Evolutionary conservation across 1,284 basidiomycete species (phyloP), one percentile per base, ranked within the genome.

Genomic region (Heterobasidion parviporum): DNA sequence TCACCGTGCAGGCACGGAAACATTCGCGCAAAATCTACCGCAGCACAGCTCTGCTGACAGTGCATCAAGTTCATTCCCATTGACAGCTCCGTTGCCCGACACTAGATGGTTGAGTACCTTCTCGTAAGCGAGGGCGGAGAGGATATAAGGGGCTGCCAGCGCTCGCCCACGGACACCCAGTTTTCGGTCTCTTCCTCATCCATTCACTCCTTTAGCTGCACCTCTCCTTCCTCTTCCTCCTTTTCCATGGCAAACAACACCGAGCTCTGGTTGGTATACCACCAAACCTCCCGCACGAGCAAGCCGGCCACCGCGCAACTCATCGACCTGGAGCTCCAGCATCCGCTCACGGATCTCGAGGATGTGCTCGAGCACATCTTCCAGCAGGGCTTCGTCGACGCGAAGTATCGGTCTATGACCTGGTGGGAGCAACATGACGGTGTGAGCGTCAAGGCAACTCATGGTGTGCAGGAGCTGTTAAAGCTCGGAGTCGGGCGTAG

Each of bases 311-410:
- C 75, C 16, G 68, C 73, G 35, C 76, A 78, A 63, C 74, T 78
- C 62, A 67, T 79, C 54, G 75, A 76, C 61, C 66, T 77, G 53
- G 70, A 73, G 57, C 70, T 70, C 59, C 67, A 70, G 55, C 38
- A 41, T n/a, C 70, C 67, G 55, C 65, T 78, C 18, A 49, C 60
- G 48, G 76, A 76, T 64, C 62, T 79, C 56, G 76, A 78, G 61
- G 76, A 77, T 57, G 72, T 78, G 6, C 70, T 78, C 36, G 75
- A 78, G n/a, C 70, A 75, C 63, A 68, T 77, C 54, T 78, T 77
- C 65, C 60, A 65, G 52, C 72, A 75, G 54, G 76, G 76, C 44
- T 77, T 71, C 58, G 68, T 78, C 18, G 74, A 78, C 48, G 64
- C 74, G 18, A 72, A 71, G 62, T 65, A 70, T 55, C 67, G 73